phyloP scores from a whole-genome alignment of 352 stramenopile genomes.

The Aphanomyces invadans region DNA sequence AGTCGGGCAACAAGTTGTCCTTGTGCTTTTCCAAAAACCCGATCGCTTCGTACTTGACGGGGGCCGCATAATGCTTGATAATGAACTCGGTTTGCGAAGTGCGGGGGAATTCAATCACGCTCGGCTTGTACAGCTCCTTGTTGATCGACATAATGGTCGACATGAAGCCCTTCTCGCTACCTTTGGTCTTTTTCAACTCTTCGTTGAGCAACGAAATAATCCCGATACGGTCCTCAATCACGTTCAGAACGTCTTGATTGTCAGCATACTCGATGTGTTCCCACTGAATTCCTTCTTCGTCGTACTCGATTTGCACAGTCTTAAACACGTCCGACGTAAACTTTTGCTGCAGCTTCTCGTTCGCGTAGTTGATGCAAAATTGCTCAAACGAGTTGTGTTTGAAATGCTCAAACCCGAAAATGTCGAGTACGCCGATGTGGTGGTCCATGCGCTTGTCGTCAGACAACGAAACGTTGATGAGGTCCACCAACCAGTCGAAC shows the following conservation, averaged over 20 bases:
- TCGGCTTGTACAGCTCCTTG: conserved; percentile 70
- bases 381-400: conserved; percentile 89
- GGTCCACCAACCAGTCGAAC: conserved; percentile 87
- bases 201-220: conserved; percentile 88
- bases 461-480: conserved; percentile 87
- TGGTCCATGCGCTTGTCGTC: conserved; percentile 74
- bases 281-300: conserved; percentile 88
- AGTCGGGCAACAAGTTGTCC: conserved; percentile 89
- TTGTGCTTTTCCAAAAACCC: conserved; percentile 97
- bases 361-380: conserved; percentile 79
- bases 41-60: conserved; percentile 89
- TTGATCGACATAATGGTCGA: conserved; percentile 75
- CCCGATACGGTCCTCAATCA: conserved; percentile 83
- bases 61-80: conserved; percentile 92
- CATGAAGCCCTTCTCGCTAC: conserved; percentile 78
- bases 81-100: conserved; percentile 87
- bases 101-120: conserved; percentile 76
- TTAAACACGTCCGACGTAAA: conserved; percentile 89
- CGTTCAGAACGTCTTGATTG: conserved; percentile 80
- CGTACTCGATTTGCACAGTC: conserved; percentile 84
- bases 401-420: conserved; percentile 99
- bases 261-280: conserved; percentile 89
- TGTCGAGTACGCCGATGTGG: conserved; percentile 95
- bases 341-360: conserved; percentile 81
- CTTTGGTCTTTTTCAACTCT: conserved; percentile 71